phyloP scores from a whole-genome alignment of 2,329 filamentous ascomycete species.

The Ophiostoma himal-ulmi region DNA sequence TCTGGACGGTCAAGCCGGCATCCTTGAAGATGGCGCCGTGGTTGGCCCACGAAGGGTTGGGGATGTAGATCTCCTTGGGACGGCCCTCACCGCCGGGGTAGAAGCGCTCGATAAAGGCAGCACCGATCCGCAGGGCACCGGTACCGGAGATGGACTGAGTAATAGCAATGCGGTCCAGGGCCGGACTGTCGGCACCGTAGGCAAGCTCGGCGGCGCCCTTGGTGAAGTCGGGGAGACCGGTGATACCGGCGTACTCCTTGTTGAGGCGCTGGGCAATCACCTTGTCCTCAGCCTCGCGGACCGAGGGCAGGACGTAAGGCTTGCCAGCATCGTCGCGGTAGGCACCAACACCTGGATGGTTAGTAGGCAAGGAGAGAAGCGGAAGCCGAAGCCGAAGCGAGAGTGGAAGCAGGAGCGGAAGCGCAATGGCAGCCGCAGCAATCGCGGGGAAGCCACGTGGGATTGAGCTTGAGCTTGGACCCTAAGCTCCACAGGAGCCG shows the following conservation, averaged over 20 bases:
- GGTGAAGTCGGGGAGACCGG: conserved; percentile 89
- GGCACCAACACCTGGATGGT: conserved; percentile 71
- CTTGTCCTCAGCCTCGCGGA: conserved; percentile 81
- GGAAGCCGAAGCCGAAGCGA: conserved; percentile 9
- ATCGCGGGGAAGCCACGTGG: conserved; percentile 17
- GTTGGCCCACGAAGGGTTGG: conserved; percentile 95
- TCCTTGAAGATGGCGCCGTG: conserved; percentile 95
- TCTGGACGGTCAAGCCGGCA: conserved; percentile 81
- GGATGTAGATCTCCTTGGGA: conserved; percentile 89
- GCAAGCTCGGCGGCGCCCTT: conserved; percentile 85
- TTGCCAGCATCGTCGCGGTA: conserved; percentile 98
- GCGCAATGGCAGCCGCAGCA: neutral
- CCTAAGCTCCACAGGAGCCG: neutral
- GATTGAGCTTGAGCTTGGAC: neutral
- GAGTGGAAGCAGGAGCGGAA: neutral
- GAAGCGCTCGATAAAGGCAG: conserved; percentile 85
- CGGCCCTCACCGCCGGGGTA: conserved; percentile 61
- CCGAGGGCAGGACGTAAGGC: conserved; percentile 94
- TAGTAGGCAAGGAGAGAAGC: neutral
- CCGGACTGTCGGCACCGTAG: conserved; percentile 71
- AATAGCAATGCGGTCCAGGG: conserved; percentile 75
- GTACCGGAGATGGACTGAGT: conserved; percentile 98
- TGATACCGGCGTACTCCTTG: conserved; percentile 98
- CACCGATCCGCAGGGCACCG: conserved; percentile 89
- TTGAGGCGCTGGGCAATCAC: conserved; percentile 72